phyloP scores from a whole-genome alignment of 2,329 filamentous ascomycete species.

The Dothideomycetes sp. region DNA sequence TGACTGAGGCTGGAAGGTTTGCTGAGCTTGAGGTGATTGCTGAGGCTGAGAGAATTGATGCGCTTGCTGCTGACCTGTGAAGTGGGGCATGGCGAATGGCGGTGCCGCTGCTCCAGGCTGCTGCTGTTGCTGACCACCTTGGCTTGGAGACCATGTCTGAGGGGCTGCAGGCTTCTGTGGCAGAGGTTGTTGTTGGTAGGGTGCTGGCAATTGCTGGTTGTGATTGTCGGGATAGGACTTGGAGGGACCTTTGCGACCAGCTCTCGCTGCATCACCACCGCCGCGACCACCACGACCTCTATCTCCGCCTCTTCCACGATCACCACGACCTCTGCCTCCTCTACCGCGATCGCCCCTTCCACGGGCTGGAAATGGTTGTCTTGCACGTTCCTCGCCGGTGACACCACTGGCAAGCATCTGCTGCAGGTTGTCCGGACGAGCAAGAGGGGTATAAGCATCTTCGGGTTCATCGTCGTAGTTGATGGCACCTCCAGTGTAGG shows the following conservation, averaged over 20 bases:
- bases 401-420: slow-evolving; percentile 30
- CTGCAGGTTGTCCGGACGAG: slow-evolving; percentile 35
- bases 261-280: slow-evolving; percentile 12
- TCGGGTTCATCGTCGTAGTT: slow-evolving; percentile 33
- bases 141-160: slow-evolving; percentile 2
- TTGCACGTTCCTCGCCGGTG: slow-evolving; percentile 21
- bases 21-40: too few relatives aligned
- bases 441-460: slow-evolving; percentile 37
- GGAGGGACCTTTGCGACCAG: slow-evolving; percentile 7
- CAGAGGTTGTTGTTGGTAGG: slow-evolving; percentile 9
- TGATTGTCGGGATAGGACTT: slow-evolving; percentile 17
- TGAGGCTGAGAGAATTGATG: too few relatives aligned
- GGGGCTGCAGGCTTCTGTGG: slow-evolving; percentile 11
- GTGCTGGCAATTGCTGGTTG: slow-evolving; percentile 9
- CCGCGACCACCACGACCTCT: slow-evolving; percentile 11
- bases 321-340: slow-evolving; percentile 19
- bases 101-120: slow-evolving; percentile 3
- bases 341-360: slow-evolving; percentile 24
- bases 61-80: slow-evolving; percentile 12
- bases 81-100: slow-evolving; percentile 6
- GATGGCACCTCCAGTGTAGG: slow-evolving; percentile 19
- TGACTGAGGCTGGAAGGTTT: too few relatives aligned
- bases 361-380: slow-evolving; percentile 17
- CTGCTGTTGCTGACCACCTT: slow-evolving; percentile 1
- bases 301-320: slow-evolving; percentile 18